Percentiles rank a stretch among this genome's conserved stretches.
These are phyloP conservation scores for Alternaria triticimaculans DNA, from an alignment of 2,329 filamentous ascomycete genomes.

Conservation along the genomic window DNA sequence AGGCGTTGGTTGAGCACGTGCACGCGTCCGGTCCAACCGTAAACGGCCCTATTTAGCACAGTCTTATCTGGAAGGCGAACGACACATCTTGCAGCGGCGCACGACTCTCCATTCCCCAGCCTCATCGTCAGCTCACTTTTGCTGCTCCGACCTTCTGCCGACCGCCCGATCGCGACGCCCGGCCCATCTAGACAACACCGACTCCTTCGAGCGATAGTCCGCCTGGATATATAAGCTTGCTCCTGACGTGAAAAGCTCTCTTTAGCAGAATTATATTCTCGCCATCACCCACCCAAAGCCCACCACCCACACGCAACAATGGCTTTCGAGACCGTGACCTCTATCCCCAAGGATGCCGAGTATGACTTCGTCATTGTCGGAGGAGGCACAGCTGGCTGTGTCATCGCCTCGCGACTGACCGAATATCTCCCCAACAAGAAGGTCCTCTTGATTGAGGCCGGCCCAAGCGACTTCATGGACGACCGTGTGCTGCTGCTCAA, in stretches of 20 bases:
- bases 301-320: slow-evolving; percentile 24
- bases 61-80: slow-evolving; percentile 39
- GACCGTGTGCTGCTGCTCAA: slow-evolving; percentile 85
- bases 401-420: slow-evolving; percentile 78
- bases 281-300: neutral
- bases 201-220: slow-evolving; percentile 1
- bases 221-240: slow-evolving; percentile 11
- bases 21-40: slow-evolving; percentile 28
- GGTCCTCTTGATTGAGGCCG: slow-evolving; percentile 84
- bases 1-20: slow-evolving; percentile 24
- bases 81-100: slow-evolving; percentile 35
- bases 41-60: slow-evolving; percentile 29
- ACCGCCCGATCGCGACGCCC: slow-evolving; percentile 6
- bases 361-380: slow-evolving; percentile 89
- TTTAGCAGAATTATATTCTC: slow-evolving; percentile 2
- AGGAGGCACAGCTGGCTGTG: slow-evolving; percentile 85
- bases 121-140: slow-evolving; percentile 8
- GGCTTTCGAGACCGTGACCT: slow-evolving; percentile 59
- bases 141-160: slow-evolving; percentile 16
- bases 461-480: slow-evolving; percentile 87
- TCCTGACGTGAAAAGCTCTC: neutral
- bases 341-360: slow-evolving; percentile 66
- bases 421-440: slow-evolving; percentile 84
- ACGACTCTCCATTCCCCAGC: slow-evolving; percentile 11
- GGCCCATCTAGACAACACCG: slow-evolving; percentile 1